A percentile compares a stretch with the other conserved stretches of the same genome.
These are phyloP conservation scores for Verticillium klebahnii DNA, from an alignment of 2,329 filamentous ascomycete genomes.

Conservation along the genomic window DNA sequence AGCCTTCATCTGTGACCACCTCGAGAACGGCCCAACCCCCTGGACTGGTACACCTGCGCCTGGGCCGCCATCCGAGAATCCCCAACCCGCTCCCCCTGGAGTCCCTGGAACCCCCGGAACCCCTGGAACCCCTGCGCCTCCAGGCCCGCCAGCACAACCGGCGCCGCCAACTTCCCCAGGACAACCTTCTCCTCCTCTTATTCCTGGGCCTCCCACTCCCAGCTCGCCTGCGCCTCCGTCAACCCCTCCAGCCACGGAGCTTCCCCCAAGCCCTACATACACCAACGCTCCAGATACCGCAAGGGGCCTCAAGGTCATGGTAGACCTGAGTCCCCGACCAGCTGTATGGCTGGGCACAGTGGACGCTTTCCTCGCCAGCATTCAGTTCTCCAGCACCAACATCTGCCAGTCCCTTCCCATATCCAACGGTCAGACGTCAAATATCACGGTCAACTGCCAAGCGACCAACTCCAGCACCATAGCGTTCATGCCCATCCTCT, in stretches of 20 bases:
- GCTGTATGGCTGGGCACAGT: constrained; percentile 10
- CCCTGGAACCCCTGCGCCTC: neutral
- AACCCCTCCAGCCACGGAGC: neutral
- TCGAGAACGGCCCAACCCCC: constrained; percentile 15
- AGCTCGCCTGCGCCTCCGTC: neutral
- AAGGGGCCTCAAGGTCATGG: constrained; percentile 1
- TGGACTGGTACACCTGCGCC: constrained; percentile 1
- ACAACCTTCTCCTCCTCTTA: neutral
- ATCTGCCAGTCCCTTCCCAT: constrained; percentile 9
- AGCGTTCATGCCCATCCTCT: constrained; percentile 9
- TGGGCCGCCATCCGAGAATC: neutral
- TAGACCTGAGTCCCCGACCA: constrained; percentile 7
- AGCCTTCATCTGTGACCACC: constrained; percentile 36
- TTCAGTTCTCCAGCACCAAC: constrained; percentile 6
- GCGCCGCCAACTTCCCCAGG: neutral
- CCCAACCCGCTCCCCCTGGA: neutral
- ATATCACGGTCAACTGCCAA: constrained; percentile 9
- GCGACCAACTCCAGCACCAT: constrained; percentile 5
- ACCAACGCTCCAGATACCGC: neutral
- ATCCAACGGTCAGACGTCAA: constrained; percentile 8
- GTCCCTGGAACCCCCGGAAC: neutral
- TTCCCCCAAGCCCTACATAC: neutral
- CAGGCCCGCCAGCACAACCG: neutral
- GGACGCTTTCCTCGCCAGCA: constrained; percentile 7
- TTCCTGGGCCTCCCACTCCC: neutral